Evolutionary conservation across 2,329 filamentous ascomycete genomes (phyloP), one percentile per base, ranked within the genome.

Genomic region (Cytospora chrysosperma): DNA sequence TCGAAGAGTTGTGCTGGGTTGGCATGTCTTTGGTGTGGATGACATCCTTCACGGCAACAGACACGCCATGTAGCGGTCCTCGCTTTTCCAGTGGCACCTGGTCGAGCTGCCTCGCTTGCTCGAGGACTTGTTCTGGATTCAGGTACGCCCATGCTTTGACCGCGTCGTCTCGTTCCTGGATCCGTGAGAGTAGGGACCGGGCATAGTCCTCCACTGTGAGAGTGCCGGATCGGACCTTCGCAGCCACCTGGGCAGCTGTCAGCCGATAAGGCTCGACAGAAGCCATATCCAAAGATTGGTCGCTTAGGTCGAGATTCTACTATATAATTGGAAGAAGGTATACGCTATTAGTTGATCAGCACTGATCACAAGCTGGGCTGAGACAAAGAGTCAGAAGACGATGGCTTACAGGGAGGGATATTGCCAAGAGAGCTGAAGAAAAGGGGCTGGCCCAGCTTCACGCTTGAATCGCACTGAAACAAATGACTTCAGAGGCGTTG

Each of bases 11-110:
- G 70, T 81, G 78, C 32, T 80, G 75, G 0, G 84, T 87, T 2
- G 85, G 85, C 83, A 86, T 84, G 63, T 84, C 82, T 78, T 82
- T 83, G 0, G 81, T 87, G 68, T 78, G 79, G 67, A 87, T 84
- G 3, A 87, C 77, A 75, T 88, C 85, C 69, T 88, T 88, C 13
- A 88, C 76, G 0, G 77, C 85, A n/a, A 88, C 73, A 0, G 82
- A 78, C 8, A 88, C 71, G 1, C 85, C 85, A 68, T 87, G 84
- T 0, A 88, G 72, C 0, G 81, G 82, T 0, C 85, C 84, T 61
- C 85, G 75, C 61, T 82, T 67, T 1, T 77, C 74, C 0, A 67
- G 51, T 0, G 84, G 81, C 2, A 86, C 67, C 27, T 73, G 66
- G 68, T 88, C 85, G 0, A 88, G 77, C 13, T 72, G 71, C 51